phyloP scores from a whole-genome alignment of 148 eudicot species.

The Beta vulgaris region DNA sequence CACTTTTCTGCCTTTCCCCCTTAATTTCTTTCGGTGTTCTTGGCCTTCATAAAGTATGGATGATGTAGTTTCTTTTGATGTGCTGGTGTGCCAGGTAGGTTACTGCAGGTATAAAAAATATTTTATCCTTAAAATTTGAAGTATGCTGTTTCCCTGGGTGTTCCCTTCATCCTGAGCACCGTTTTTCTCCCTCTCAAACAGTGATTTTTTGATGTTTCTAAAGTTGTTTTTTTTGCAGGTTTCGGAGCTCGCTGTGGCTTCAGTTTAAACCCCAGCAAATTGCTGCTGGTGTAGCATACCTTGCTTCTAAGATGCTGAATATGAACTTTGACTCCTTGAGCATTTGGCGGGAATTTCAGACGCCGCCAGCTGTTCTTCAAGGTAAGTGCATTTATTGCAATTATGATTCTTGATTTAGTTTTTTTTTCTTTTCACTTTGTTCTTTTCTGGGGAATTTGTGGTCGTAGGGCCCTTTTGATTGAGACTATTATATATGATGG shows the following conservation, averaged over 20 bases:
- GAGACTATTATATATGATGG: background rate
- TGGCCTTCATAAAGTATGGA: conserved; percentile 28
- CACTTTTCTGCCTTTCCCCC: conserved; percentile 1
- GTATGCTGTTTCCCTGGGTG: conserved; percentile 28
- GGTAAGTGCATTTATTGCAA: conserved; percentile 32
- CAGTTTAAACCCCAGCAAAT: conserved; percentile 96
- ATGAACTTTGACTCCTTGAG: conserved; percentile 59
- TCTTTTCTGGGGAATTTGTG: background rate
- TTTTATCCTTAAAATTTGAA: conserved; percentile 8
- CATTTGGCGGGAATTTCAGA: conserved; percentile 77
- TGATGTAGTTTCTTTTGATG: conserved; percentile 34
- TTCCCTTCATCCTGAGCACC: background rate
- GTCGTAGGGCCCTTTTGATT: background rate
- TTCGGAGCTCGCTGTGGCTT: conserved; percentile 90
- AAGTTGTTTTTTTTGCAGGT: conserved; percentile 50
- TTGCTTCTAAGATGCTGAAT: conserved; percentile 80
- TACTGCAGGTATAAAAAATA: conserved; percentile 33
- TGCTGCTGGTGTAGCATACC: conserved; percentile 94
- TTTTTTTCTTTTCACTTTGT: background rate
- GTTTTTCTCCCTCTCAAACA: background rate
- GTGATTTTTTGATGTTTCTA: background rate
- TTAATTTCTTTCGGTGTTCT: conserved; percentile 8
- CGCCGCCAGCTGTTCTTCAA: conserved; percentile 66
- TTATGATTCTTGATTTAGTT: background rate
- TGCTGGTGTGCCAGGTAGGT: conserved; percentile 19